Evolutionary conservation across 2,329 filamentous ascomycete genomes (phyloP).

Genomic region (Simplicillium sp.): DNA sequence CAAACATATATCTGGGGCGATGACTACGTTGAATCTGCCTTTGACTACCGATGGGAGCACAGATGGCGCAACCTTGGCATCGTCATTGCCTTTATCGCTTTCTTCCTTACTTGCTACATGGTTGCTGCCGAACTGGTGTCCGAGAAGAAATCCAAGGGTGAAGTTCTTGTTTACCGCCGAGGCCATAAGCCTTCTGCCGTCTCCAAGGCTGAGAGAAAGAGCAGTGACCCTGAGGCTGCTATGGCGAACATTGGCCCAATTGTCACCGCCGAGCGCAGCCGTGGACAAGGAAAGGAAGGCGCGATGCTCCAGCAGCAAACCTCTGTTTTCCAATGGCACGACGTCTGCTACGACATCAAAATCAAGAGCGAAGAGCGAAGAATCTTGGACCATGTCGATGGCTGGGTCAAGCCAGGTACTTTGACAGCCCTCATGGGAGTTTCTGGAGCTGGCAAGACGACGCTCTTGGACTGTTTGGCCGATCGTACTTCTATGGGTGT

Average conservation of each 20-base stretch:
- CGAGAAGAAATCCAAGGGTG: conserved; percentile 62
- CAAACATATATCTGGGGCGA: conserved; percentile 44
- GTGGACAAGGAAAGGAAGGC: conserved; percentile 24
- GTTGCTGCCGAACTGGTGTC: conserved; percentile 56
- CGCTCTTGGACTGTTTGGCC: conserved; percentile 76
- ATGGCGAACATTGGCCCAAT: conserved; percentile 38
- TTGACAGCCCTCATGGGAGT: conserved; percentile 87
- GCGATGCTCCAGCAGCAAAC: conserved; percentile 46
- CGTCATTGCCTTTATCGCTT: conserved; percentile 52
- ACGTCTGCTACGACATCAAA: conserved; percentile 69
- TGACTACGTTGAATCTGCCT: conserved; percentile 42
- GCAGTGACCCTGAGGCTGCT: conserved; percentile 49
- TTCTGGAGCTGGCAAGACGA: conserved; percentile 90
- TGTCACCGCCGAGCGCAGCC: conserved; percentile 32
- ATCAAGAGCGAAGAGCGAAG: conserved; percentile 69
- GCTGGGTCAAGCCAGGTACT: conserved; percentile 90
- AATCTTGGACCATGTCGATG: conserved; percentile 78
- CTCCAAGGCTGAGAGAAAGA: conserved; percentile 50
- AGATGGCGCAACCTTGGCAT: conserved; percentile 67
- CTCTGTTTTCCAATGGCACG: conserved; percentile 76
- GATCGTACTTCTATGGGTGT: conserved; percentile 83
- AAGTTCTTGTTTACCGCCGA: conserved; percentile 65
- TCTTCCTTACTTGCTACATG: conserved; percentile 54
- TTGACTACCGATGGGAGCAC: conserved; percentile 47
- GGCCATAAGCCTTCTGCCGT: conserved; percentile 52